Evolutionary conservation across 495 filamentous ascomycete species (phyloP), one percentile per base, ranked within the genome.

Genomic region (Neurospora sp.): DNA sequence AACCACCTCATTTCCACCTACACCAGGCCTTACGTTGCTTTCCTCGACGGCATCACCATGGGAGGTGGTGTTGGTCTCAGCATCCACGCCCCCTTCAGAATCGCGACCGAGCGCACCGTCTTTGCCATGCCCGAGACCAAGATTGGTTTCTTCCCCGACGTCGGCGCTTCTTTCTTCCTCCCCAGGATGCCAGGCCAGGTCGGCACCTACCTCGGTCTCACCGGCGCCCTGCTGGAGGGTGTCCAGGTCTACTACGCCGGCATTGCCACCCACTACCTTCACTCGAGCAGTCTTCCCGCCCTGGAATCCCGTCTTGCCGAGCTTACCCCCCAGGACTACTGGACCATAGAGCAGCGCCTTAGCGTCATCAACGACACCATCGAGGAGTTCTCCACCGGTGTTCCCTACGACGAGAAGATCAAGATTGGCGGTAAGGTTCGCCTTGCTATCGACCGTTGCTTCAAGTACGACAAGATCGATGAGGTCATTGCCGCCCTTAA

Each of bases 21-120:
- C 85, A 77, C 84, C 37, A 98, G 97, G 85, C 96, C 96, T 3
- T 96, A 95, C 80, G 89, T 99, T 70, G 94, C 96, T 44, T 92
- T 98, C 81, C 95, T 99, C 91, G 96, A 99, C 79, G 96, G 96
- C 72, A 91, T 97, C 79, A 99, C 96, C 35, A 98, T 99, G 96
- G 96, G 96, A 74, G 96, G 96, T 71, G 96, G 96, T 71, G 96
- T 98, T 39, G 96, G 96, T 4, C 88, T 99, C 70, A 94, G 91
- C 82, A 87, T 98, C 60, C 96, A 99, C 82, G 95, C 96, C 6
- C 96, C 96, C 2, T 94, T 99, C 87, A 88, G 96, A 31, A 96
- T 99, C 78, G 96, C 96, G 37, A 99, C 96, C 14, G 96, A 99
- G 83, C 91, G 91, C 72, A 99, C 96, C 8, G 81, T 95, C 23